Evolutionary conservation across 805 yeast genomes (phyloP), one percentile per base, ranked within the genome.

Genomic region (Pichia kluyveri): DNA sequence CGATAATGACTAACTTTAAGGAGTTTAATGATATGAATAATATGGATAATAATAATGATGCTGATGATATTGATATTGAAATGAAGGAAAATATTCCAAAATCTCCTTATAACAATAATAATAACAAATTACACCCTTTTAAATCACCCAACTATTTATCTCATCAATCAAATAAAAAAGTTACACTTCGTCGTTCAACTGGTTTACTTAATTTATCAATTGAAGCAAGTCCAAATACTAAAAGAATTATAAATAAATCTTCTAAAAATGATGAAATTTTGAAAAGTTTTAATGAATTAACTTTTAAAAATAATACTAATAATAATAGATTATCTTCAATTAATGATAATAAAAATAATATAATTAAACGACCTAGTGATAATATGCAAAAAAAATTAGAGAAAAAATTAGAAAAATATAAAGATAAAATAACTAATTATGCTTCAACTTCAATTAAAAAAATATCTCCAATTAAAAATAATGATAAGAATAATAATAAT

Each of bases 121-220:
- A 30, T 19, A 19, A 19, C 4, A 19, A 23, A 23, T 5, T 23
- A 5, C 6, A 34, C 15, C 17, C n/a, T 4, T 34, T 14, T 23
- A 23, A 23, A 23, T 23, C 26, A 23, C 26, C 37, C 1, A 34
- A 15, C 15, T 23, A 23, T 23, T 23, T 23, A 23, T 34, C 37
- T 3, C 12, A 15, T 3, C 12, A 15, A 7, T 27, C n/a, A 12
- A 17, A 41, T 12, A 62, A 64, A 42, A 63, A 62, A 42, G 65
- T 60, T 3, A 58, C 65, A 0, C 50, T 77, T 37, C 71, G 79
- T 51, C 68, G 82, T 62, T 75, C 80, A 66, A 75, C 70, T 2
- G 80, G 80, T 2, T 61, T 76, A 10, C 56, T 77, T 51, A 77
- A 77, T 47, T 54, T 77, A 44, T 73, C 79, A 12, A 58, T 75